A percentile compares a stretch with the other conserved stretches of the same genome.
Conservation (phyloP, 1,139 yeast species). For the Geotrichum aggregatum region DNA sequence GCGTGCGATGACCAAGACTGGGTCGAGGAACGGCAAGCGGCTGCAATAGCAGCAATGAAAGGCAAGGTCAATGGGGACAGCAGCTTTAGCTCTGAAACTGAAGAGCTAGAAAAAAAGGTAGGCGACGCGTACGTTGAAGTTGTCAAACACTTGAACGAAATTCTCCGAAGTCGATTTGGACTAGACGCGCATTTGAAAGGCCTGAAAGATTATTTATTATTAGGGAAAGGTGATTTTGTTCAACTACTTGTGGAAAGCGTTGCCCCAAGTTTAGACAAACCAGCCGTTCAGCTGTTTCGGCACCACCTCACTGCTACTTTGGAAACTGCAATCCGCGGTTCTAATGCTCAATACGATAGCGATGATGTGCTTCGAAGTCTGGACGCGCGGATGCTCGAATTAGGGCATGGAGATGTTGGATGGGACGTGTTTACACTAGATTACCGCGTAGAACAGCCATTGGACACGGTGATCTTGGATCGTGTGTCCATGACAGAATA, state of each 20-base stretch:
- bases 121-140: slow-evolving; percentile 56
- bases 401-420: slow-evolving; percentile 58
- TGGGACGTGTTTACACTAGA: slow-evolving; percentile 95
- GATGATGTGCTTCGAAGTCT: slow-evolving; percentile 49
- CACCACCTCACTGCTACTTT: slow-evolving; percentile 63
- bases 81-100: slow-evolving; percentile 31
- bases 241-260: slow-evolving; percentile 61
- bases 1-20: slow-evolving; percentile 62
- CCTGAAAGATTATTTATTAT: slow-evolving; percentile 62
- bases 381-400: slow-evolving; percentile 75
- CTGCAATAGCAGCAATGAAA: slow-evolving; percentile 16
- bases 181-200: slow-evolving; percentile 56
- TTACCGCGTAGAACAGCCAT: slow-evolving; percentile 60
- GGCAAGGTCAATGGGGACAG: slow-evolving; percentile 12
- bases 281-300: slow-evolving; percentile 60
- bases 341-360: slow-evolving; percentile 53
- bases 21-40: slow-evolving; percentile 43
- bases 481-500: slow-evolving; percentile 52
- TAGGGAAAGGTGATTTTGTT: slow-evolving; percentile 75
- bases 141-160: slow-evolving; percentile 49
- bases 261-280: slow-evolving; percentile 50
- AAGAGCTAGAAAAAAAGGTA: slow-evolving; percentile 45
- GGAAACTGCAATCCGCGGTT: slow-evolving; percentile 59
- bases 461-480: slow-evolving; percentile 40
- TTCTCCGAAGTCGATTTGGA: slow-evolving; percentile 50